Evolutionary conservation across 352 stramenopile genomes (phyloP), one percentile per base, ranked within the genome.

Genomic region (Globisporangium canariense): DNA sequence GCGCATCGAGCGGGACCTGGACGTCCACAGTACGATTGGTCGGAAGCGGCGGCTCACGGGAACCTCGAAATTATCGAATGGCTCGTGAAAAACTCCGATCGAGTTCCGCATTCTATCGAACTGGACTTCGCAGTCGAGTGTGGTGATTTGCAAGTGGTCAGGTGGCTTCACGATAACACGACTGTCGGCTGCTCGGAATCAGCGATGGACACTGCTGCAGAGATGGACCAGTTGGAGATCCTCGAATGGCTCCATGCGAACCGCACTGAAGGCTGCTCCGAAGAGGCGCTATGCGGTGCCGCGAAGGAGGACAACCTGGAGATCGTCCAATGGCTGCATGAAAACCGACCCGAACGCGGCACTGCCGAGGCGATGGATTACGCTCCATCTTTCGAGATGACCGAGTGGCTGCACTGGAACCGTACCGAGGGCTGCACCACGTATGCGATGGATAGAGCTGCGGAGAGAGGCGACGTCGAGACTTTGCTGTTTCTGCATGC

Each of bases 401-500:
- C 13, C 46, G n/a, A 53, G 46, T 53, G 46, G 46, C 46, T 53
- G 46, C 46, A 53, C 13, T 28, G 20, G 46, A 53, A 53, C 9
- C 46, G 46, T 28, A 9, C 46, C 20, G 46, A 53, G 25, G 46
- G 20, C 9, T 53, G 46, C 46, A 53, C 46, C 10, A 34, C 20
- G 4, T 0, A 18, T 14, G 46, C 20, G 46, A 53, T 53, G n/a
- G 20, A 53, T 9, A 53, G 34, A 9, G 46, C 46, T 11, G 46
- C 46, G 4, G 46, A 32, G 46, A 53, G 25, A 53, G 46, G 46
- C 1, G 47, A 54, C 28, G 25, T 54, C 22, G 47, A 54, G 11
- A 54, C 47, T 30, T 32, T 54, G 47, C 22, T 54, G 47, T 54
- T 54, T 16, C 47, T 54, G 22, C 22, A 54, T 11, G 47, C 25